Evolutionary conservation across 345 rosid species (phyloP), one percentile per base, ranked within the genome.

Genomic region (Aquilaria sinensis): DNA sequence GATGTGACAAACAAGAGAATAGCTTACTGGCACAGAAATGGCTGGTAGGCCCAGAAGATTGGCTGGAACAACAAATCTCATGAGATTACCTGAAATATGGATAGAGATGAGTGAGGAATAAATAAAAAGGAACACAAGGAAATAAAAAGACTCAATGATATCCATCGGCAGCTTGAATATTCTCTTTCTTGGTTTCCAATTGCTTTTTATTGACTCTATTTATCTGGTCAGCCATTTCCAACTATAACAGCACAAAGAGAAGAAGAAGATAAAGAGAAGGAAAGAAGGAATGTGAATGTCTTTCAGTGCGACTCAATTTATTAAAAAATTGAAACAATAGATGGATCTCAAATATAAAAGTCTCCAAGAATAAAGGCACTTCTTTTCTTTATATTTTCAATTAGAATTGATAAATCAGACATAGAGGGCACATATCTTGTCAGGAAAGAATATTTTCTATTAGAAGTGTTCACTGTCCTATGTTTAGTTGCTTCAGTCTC

Each of bases 21-120:
- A 53, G 75, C 88, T 78, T 71, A 90, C 96, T 1, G 96, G 97
- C 69, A 90, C 71, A 64, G 93, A 77, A 60, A 88, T 84, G 72
- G 96, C 96, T 12, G 97, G 96, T 34, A 90, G 68, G 60, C 97
- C 96, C 12, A 88, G 83, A 70, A 90, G 96, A 70, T 90, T 88
- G 48, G 80, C 89, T 5, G 91, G 74, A 45, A 72, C 1, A 41
- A 80, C 47, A 61, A 90, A 90, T 52, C 85, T 78, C 97, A 90
- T 88, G 31, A 90, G 89, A 66, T 82, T 66, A 72, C 75, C 97
- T 85, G 86, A 29, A 66, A 75, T 30, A 53, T 50, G 48, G 54
- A 41, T 16, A 54, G 29, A 3, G 29, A 53, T 15, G 41, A 34
- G 31, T 55, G 7, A 72, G 34, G 50, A 59, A 2, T 16, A 29